Base-by-base conservation (phyloP, 2,329 filamentous ascomycete genomes). In the Monilinia aucupariae region DNA sequence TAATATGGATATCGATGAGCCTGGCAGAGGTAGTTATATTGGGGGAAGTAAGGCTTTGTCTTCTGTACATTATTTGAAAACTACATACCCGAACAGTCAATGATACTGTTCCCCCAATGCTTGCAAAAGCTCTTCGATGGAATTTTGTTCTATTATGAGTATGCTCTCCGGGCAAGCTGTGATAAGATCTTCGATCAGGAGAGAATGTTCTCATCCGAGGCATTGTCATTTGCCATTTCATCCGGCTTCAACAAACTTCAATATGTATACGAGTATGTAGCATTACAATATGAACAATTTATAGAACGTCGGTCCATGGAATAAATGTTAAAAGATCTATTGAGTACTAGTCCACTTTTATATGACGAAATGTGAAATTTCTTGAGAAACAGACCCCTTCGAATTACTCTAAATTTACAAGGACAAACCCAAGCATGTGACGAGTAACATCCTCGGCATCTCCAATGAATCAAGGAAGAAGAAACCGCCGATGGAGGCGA, bases 31-130 rank as follows among this genome's bases (percentile, higher is more conserved):
- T 61, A 68, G 68, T 65, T 59, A 61, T 64, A 64, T 65, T 59
- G 62, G 63, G 65, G 41, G 8, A 65, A 65, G 50, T 27, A 30
- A 30, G 62, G 34, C 12, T 65, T 66, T 64, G 61, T 64, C 64
- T 68, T 64, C 62, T 71, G 67, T 71, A 69, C 62, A 69, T 66
- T 69, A 68, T 62, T 68, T 68, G 54, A 47, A 47, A 48, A 4
- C 39, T 56, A 67, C 66, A 70, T 68, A 71, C 69, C 68, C 68
- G 65, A 41, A 66, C 69, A 69, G 70, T 68, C 65, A 48, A 41
- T 59, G 27, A 58, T 17, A 66, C 63, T 69, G 64, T 65, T 48
- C 51, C 67, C 65, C 49, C 52, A 67, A 61, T 67, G 63, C 61
- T 49, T 56, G 41, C 41, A 55, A 30, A 47, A 34, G 27, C 27